phyloP scores from a whole-genome alignment of 164 flowering plant species.

The Aristolochia fimbriata region DNA sequence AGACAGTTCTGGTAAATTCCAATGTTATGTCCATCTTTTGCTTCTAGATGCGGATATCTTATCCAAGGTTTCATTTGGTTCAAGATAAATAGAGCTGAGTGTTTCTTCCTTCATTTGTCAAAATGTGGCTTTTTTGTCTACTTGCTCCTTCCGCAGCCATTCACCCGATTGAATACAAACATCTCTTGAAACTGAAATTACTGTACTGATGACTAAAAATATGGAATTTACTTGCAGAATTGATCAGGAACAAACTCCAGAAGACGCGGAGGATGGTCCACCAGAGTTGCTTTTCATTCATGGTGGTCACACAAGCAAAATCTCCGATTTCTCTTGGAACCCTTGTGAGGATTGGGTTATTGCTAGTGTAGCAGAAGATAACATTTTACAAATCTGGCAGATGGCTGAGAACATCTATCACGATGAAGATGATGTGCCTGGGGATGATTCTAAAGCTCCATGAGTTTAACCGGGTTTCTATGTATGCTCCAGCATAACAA shows the following conservation, averaged over 20 bases:
- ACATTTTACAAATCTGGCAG: conserved; percentile 97
- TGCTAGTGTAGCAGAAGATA: conserved; percentile 95
- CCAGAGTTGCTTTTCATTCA: conserved; percentile 95
- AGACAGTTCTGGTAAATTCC: no score
- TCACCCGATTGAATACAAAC: no score
- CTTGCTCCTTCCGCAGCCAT: no score
- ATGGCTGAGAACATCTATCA: conserved; percentile 99
- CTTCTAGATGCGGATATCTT: no score
- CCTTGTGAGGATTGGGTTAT: conserved; percentile 96
- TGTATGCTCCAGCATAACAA: not conserved
- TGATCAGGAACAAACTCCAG: conserved; percentile 86
- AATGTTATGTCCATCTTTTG: no score
- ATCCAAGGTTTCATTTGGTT: no score
- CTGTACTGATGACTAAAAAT: not conserved
- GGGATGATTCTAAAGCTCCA: conserved; percentile 45
- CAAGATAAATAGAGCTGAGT: no score
- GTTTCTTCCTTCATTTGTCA: no score
- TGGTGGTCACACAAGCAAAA: conserved; percentile 97
- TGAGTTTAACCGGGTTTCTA: conserved; percentile 5
- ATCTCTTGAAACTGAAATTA: not conserved
- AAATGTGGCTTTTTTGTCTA: no score
- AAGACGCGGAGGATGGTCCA: conserved; percentile 97
- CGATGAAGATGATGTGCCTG: conserved; percentile 81
- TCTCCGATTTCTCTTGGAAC: conserved; percentile 98
- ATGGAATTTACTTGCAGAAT: conserved; percentile 37